Conservation (phyloP, 805 yeast species). For the Starmera dryadoides region DNA sequence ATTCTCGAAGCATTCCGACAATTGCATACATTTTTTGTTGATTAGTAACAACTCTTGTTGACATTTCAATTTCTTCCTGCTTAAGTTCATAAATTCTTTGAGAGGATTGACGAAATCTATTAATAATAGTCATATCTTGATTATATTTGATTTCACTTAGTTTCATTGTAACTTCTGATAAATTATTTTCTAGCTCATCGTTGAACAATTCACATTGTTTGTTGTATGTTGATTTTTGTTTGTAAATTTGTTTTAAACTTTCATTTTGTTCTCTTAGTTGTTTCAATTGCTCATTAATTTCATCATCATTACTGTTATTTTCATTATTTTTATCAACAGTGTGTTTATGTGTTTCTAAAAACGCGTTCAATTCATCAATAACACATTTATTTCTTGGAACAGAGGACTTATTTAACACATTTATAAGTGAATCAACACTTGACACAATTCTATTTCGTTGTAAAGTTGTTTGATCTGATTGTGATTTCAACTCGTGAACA, state of each 20-base stretch:
- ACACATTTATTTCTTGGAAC: neutral
- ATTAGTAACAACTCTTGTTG: neutral
- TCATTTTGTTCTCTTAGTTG: neutral
- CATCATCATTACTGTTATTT: neutral
- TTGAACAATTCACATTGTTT: neutral
- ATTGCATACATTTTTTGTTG: neutral
- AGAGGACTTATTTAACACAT: neutral
- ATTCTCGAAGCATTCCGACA: neutral
- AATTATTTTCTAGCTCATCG: neutral
- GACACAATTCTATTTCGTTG: constrained; percentile 10
- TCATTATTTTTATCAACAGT: neutral
- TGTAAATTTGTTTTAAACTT: neutral
- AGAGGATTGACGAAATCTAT: neutral
- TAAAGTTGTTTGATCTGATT: constrained; percentile 2
- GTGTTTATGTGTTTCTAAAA: neutral
- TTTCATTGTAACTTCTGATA: neutral
- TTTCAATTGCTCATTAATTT: neutral
- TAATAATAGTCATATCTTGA: neutral
- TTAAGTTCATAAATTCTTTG: neutral
- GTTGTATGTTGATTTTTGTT: neutral
- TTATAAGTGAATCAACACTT: constrained; percentile 11
- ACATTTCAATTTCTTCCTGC: neutral
- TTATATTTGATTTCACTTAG: neutral
- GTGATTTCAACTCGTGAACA: constrained; percentile 5
- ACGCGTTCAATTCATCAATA: neutral